phyloP scores from a whole-genome alignment of 371 early-diverging fungal species.

The Mucor indicus region DNA sequence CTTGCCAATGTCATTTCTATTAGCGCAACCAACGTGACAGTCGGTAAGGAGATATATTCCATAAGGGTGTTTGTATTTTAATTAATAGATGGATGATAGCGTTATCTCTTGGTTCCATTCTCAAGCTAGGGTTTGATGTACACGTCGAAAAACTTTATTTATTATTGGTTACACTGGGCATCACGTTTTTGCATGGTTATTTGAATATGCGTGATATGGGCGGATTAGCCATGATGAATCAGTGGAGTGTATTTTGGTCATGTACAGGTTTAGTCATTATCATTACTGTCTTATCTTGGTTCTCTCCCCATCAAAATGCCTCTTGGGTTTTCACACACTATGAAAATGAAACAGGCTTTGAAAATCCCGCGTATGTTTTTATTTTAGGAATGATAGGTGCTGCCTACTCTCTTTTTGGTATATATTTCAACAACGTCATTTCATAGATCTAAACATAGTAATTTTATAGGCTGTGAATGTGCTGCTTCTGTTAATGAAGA shows the following conservation, averaged over 20 bases:
- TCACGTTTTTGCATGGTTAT: constrained; percentile 28
- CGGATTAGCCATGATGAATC: constrained; percentile 26
- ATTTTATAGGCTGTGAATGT: constrained; percentile 35
- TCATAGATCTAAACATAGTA: background rate
- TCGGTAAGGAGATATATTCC: constrained; percentile 18
- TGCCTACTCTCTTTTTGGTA: constrained; percentile 45
- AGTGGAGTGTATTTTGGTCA: constrained; percentile 45
- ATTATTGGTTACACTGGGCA: constrained; percentile 25
- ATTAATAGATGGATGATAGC: background rate
- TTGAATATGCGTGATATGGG: constrained; percentile 28
- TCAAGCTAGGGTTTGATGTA: constrained; percentile 19
- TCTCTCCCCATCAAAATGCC: constrained; percentile 19
- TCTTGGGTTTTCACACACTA: constrained; percentile 39
- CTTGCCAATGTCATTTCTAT: constrained; percentile 38
- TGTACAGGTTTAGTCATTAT: constrained; percentile 33
- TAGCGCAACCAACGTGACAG: constrained; percentile 41
- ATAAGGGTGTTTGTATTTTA: no score
- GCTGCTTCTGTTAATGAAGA: constrained; percentile 44
- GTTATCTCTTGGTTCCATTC: constrained; percentile 25
- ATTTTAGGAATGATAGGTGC: constrained; percentile 43
- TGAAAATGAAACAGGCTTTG: constrained; percentile 42
- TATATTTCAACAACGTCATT: background rate
- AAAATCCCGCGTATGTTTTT: constrained; percentile 34
- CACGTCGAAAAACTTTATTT: constrained; percentile 17
- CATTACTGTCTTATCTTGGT: constrained; percentile 17